Conservation (phyloP, 495 filamentous ascomycete species). For the Filosporella fistucella region DNA sequence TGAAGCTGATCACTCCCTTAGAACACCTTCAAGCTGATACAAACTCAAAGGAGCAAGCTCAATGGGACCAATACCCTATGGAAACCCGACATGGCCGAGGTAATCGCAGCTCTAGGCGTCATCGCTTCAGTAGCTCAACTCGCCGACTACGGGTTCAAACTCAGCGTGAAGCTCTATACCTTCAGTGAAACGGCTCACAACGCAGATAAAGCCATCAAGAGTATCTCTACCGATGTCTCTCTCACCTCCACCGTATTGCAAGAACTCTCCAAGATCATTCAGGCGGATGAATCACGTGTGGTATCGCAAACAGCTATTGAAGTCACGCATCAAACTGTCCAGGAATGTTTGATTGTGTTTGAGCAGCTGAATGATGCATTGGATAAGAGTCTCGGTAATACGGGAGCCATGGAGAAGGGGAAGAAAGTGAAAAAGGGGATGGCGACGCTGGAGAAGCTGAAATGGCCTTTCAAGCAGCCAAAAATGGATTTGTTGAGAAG, state of each 20-base stretch:
- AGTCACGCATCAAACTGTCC: neutral
- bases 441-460: neutral
- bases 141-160: slow-evolving; percentile 30
- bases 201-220: slow-evolving; percentile 27
- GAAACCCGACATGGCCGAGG: slow-evolving; percentile 1
- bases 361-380: neutral
- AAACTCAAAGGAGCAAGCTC: too few species aligned
- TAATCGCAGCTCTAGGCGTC: slow-evolving; percentile 25
- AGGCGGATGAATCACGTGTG: neutral
- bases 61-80: too few species aligned
- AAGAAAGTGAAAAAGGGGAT: neutral
- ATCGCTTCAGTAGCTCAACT: slow-evolving; percentile 33
- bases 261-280: neutral
- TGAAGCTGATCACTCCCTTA: too few species aligned
- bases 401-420: neutral
- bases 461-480: neutral
- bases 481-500: neutral
- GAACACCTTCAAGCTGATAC: too few species aligned
- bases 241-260: slow-evolving; percentile 22
- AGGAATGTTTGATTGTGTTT: neutral
- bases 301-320: neutral
- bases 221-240: slow-evolving; percentile 33
- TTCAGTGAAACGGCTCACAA: slow-evolving; percentile 30
- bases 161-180: slow-evolving; percentile 32
- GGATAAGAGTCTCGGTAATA: neutral